Base-by-base conservation (phyloP, 208 protist species). In the Leishmania mexicana region DNA sequence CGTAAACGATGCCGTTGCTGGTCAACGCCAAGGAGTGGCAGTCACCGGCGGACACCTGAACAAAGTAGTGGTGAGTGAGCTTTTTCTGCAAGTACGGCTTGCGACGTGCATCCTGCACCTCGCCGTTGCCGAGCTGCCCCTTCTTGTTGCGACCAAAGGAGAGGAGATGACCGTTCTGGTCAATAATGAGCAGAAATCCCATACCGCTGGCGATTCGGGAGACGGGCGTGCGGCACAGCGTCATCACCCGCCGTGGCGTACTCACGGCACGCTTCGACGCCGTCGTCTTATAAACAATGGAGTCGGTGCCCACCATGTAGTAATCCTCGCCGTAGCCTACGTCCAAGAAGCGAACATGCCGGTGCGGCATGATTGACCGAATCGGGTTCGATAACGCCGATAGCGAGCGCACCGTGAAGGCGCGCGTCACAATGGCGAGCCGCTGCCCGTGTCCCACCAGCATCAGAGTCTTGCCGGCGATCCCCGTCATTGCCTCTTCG, bases 241-340 rank as follows among this genome's bases (percentile, higher is more conserved):
- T 88, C 92, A 96, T 96, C 76, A 98, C 92, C 28, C 92, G 88
- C 47, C 95, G 92, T 4, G 95, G 95, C 6, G 95, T 98, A 87
- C 91, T 92, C 47, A 96, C 81, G 3, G 88, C 81, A 8, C 88
- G 85, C 75, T 89, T 89, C 53, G 91, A 95, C 35, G 91, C 90
- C 19, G 91, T 92, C 1, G 91, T 95, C 84, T 98, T 98, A 83
- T 96, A 98, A 72, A 98, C 79, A 15, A 93, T 88, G 17, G 90
- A 93, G 82, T 98, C 95, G 8, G 81, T 93, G 68, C 93, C 95
- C 5, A 98, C 88, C 93, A 98, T 96, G 83, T 94, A 96, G 86
- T 91, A 95, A 79, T 98, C 95, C 71, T 95, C 92, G 24, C 88
- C 88, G 76, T 95, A 94, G 54, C 95, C 93, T 17, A 98, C 74